A percentile compares a stretch with the other conserved stretches of the same genome.
phyloP scores from a whole-genome alignment of 306 rosid species.

The Casuarina glauca region DNA sequence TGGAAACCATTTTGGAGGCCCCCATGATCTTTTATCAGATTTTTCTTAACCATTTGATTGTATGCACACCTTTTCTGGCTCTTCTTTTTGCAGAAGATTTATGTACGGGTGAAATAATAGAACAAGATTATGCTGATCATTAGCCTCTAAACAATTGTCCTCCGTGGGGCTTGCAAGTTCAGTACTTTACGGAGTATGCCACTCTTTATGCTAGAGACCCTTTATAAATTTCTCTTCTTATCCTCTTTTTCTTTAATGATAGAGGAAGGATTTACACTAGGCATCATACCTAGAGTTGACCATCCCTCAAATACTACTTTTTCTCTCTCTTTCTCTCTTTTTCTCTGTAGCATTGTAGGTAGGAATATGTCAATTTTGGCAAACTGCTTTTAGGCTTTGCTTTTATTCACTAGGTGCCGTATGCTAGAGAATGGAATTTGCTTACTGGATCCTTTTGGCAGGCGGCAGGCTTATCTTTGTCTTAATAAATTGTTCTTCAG shows the following conservation, averaged over 20 bases:
- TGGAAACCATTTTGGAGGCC: background rate
- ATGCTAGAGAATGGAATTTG: background rate
- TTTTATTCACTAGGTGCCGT: background rate
- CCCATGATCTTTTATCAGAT: background rate
- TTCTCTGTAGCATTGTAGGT: background rate
- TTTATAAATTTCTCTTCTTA: conserved; percentile 8
- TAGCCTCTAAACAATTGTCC: conserved; percentile 5
- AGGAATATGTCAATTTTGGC: background rate
- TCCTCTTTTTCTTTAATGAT: conserved; percentile 4
- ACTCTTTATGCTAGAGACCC: conserved; percentile 3
- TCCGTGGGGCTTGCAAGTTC: background rate
- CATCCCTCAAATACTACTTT: background rate
- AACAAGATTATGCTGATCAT: conserved; percentile 11
- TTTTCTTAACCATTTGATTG: conserved; percentile 15
- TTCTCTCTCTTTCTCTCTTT: background rate
- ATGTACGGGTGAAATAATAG: background rate
- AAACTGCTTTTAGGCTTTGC: background rate
- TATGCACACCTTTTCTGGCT: conserved; percentile 6
- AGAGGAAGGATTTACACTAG: background rate
- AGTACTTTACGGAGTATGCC: conserved; percentile 19
- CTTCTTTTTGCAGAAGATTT: background rate
- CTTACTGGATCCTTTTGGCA: background rate
- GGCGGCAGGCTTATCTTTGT: background rate
- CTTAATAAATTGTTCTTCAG: background rate
- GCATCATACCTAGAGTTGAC: conserved; percentile 26